These are phyloP conservation scores for Penicillium odoratum DNA, from an alignment of 495 filamentous ascomycete genomes.

Conservation along the genomic window DNA sequence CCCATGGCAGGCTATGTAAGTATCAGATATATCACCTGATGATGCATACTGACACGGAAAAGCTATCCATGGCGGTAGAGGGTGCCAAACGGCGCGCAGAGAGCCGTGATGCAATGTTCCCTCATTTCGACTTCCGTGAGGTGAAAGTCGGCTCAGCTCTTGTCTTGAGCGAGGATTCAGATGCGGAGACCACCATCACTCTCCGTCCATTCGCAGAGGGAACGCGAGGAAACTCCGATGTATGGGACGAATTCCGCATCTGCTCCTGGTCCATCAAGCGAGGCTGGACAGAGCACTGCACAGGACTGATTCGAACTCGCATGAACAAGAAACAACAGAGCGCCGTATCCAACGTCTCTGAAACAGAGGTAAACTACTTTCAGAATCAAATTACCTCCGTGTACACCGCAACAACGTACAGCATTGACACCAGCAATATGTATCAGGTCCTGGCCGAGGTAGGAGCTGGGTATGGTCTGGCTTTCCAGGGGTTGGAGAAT, in stretches of 20 bases:
- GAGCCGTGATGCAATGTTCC: conserved; percentile 16
- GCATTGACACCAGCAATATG: conserved; percentile 22
- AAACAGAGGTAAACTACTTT: conserved; percentile 17
- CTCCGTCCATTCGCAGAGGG: conserved; percentile 41
- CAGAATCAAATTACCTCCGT: conserved; percentile 14
- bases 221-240: conserved; percentile 35
- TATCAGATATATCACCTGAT: not conserved
- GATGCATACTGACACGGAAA: conserved; percentile 4
- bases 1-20: conserved; percentile 48
- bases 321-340: conserved; percentile 19
- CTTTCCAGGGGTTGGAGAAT: conserved; percentile 28
- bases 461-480: conserved; percentile 24
- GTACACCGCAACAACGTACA: conserved; percentile 15
- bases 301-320: conserved; percentile 25
- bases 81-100: conserved; percentile 35
- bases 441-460: conserved; percentile 27
- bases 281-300: conserved; percentile 39
- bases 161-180: conserved; percentile 39
- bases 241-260: conserved; percentile 41
- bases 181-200: conserved; percentile 42
- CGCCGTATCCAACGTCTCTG: conserved; percentile 15
- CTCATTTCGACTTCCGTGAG: conserved; percentile 37
- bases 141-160: conserved; percentile 42
- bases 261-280: conserved; percentile 32
- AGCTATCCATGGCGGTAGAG: conserved; percentile 51